A percentile compares a stretch with the other conserved stretches of the same genome.
Conservation (phyloP, 129 eudicot species). For the Heracleum sosnowskyi region DNA sequence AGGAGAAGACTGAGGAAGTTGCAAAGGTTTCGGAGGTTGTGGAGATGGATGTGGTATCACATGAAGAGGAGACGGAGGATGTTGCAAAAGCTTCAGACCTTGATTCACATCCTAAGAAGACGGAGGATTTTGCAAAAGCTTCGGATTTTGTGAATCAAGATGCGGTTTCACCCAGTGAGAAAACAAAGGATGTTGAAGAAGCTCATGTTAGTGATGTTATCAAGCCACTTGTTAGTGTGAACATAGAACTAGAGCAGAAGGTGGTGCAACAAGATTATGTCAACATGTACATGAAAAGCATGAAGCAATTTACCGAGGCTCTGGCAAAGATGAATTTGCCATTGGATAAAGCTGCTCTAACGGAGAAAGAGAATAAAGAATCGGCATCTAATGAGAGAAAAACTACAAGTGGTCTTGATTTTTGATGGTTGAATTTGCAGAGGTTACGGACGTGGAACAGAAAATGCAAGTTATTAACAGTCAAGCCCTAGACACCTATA, state of each 20-base stretch:
- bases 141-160: not conserved
- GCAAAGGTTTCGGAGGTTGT: not conserved
- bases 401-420: too few species aligned
- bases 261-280: constrained; percentile 41
- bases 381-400: too few species aligned
- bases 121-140: not conserved
- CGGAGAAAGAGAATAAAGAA: constrained; percentile 16
- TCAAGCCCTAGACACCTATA: too few species aligned
- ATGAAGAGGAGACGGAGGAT: not conserved
- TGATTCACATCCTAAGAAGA: not conserved
- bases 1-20: constrained; percentile 21
- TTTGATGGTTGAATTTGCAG: too few species aligned
- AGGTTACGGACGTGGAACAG: too few species aligned
- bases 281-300: constrained; percentile 46
- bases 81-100: not conserved
- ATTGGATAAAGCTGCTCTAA: constrained; percentile 14
- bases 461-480: too few species aligned
- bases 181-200: not conserved
- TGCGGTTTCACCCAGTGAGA: not conserved
- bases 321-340: constrained; percentile 41
- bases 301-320: constrained; percentile 46
- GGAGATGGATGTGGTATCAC: not conserved
- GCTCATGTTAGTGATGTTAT: constrained; percentile 4
- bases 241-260: constrained; percentile 19
- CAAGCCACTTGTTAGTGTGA: constrained; percentile 10